These are phyloP conservation scores for Friedmanniomyces simplex DNA, from an alignment of 495 filamentous ascomycete genomes.

Conservation along the genomic window DNA sequence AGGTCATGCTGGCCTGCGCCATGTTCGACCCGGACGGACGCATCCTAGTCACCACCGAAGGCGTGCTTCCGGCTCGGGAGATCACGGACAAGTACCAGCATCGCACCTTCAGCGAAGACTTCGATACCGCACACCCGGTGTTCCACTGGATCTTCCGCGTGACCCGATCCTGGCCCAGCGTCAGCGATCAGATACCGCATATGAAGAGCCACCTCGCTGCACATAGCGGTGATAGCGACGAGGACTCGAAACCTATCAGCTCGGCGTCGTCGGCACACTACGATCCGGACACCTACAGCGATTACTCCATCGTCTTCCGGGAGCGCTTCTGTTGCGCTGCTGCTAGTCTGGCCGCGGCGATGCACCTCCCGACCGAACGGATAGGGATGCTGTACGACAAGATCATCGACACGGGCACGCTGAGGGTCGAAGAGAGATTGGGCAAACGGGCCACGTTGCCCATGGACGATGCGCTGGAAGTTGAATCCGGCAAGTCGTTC, in stretches of 20 bases:
- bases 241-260: slow-evolving; percentile 15
- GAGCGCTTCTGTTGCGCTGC: slow-evolving; percentile 79
- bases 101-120: slow-evolving; percentile 63
- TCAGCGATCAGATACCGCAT: slow-evolving; percentile 55
- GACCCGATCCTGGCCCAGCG: slow-evolving; percentile 59
- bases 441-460: slow-evolving; percentile 2
- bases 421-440: slow-evolving; percentile 30
- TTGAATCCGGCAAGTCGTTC: slow-evolving; percentile 8
- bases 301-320: slow-evolving; percentile 72
- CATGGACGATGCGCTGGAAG: slow-evolving; percentile 2
- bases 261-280: slow-evolving; percentile 9
- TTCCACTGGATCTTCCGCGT: slow-evolving; percentile 84
- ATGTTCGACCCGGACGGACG: slow-evolving; percentile 66
- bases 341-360: slow-evolving; percentile 53
- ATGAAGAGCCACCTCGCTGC: slow-evolving; percentile 48
- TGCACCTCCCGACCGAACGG: slow-evolving; percentile 50
- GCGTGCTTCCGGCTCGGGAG: slow-evolving; percentile 67
- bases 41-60: slow-evolving; percentile 69
- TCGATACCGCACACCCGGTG: slow-evolving; percentile 64
- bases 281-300: slow-evolving; percentile 28
- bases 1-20: slow-evolving; percentile 65
- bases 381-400: slow-evolving; percentile 71
- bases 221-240: slow-evolving; percentile 12
- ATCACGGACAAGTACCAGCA: slow-evolving; percentile 72
- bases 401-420: slow-evolving; percentile 51